A percentile compares a stretch with the other conserved stretches of the same genome.
Evolutionary conservation across 805 yeast genomes (phyloP).

Genomic region (Wickerhamomyces hampshirensis): DNA sequence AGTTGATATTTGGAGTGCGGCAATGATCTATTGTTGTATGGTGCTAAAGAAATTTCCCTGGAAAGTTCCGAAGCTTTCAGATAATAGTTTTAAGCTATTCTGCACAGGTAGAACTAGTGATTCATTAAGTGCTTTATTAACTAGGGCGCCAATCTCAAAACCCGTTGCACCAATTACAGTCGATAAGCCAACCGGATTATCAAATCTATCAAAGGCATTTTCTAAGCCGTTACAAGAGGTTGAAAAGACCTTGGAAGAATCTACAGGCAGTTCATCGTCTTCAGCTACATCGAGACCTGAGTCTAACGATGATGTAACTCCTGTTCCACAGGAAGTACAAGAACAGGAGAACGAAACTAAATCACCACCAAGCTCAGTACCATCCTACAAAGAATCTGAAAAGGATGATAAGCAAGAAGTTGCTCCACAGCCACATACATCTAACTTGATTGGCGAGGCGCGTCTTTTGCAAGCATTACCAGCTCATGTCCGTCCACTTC

Average conservation of each 20-base stretch:
- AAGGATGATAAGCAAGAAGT: conserved; percentile 11
- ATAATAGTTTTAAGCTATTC: conserved; percentile 77
- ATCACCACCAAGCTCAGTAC: background rate
- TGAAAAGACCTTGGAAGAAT: conserved; percentile 6
- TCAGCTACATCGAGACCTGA: background rate
- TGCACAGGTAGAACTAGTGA: conserved; percentile 68
- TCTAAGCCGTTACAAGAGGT: conserved; percentile 21
- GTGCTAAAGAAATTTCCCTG: conserved; percentile 87
- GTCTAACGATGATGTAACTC: conserved; percentile 3
- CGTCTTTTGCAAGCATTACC: conserved; percentile 68
- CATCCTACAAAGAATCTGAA: conserved; percentile 2
- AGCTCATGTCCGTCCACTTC: conserved; percentile 58
- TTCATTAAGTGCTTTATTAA: conserved; percentile 58
- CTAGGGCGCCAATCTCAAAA: conserved; percentile 48
- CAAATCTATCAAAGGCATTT: conserved; percentile 24
- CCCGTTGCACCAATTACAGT: conserved; percentile 19
- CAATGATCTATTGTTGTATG: conserved; percentile 91
- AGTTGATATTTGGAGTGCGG: conserved; percentile 91
- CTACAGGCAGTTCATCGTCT: background rate
- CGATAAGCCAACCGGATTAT: conserved; percentile 19
- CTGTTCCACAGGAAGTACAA: background rate
- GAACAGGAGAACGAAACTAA: background rate
- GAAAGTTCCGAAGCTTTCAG: conserved; percentile 83
- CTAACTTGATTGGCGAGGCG: conserved; percentile 65
- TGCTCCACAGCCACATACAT: conserved; percentile 44